Conservation (phyloP, 768 basidiomycete genomes). For the Pleurotus tuber-regium region DNA sequence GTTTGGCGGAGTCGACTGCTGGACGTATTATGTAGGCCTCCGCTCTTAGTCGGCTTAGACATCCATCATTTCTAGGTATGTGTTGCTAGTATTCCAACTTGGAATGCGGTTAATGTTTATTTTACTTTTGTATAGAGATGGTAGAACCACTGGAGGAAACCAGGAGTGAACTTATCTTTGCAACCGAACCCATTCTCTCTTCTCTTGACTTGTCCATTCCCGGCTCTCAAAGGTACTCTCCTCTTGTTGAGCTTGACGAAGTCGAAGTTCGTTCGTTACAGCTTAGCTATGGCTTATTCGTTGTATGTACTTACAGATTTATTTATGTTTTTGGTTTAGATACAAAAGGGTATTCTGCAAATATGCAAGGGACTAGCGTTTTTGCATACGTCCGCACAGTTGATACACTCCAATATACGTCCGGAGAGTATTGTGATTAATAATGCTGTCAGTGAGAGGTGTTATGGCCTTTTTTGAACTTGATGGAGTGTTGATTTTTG, state of each 20-base stretch:
- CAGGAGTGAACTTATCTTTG: slow-evolving; percentile 84
- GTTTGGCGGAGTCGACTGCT: slow-evolving; percentile 8
- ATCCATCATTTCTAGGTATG: slow-evolving; percentile 88
- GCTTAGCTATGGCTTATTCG: slow-evolving; percentile 16
- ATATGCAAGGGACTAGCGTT: slow-evolving; percentile 88
- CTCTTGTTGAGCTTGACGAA: slow-evolving; percentile 87
- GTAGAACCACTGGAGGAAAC: slow-evolving; percentile 97
- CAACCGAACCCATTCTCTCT: slow-evolving; percentile 86
- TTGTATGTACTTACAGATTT: slow-evolving; percentile 12
- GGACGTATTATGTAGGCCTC: slow-evolving; percentile 53
- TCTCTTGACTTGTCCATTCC: slow-evolving; percentile 78
- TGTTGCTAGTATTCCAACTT: too few species aligned
- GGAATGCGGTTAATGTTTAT: too few species aligned
- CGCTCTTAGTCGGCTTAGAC: slow-evolving; percentile 79
- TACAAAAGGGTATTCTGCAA: slow-evolving; percentile 95
- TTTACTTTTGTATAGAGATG: slow-evolving; percentile 91
- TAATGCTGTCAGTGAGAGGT: slow-evolving; percentile 64
- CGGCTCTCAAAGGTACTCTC: slow-evolving; percentile 51
- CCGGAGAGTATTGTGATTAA: slow-evolving; percentile 91
- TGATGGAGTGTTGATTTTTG: not conserved
- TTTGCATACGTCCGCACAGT: slow-evolving; percentile 85
- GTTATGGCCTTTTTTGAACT: too few species aligned
- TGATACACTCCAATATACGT: slow-evolving; percentile 89
- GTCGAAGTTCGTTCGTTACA: slow-evolving; percentile 72
- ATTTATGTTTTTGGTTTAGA: slow-evolving; percentile 49